Conservation (phyloP, 306 rosid genomes). For the Biancaea sappan region DNA sequence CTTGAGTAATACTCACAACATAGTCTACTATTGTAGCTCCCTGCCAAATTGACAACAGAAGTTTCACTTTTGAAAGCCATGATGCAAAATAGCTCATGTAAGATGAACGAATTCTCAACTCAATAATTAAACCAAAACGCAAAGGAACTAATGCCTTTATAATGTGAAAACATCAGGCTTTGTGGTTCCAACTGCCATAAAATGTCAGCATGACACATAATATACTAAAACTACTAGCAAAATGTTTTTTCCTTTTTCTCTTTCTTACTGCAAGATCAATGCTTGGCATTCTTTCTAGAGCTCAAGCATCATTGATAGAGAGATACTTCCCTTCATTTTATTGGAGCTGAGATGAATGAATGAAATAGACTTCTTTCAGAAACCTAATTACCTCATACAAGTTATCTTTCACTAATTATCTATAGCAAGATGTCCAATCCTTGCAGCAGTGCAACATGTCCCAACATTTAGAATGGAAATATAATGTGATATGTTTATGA, state of each 20-base stretch:
- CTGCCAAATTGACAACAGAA: slow-evolving; percentile 48
- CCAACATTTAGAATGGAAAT: background rate
- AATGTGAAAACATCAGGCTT: slow-evolving; percentile 12
- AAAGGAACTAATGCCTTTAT: background rate
- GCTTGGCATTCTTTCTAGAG: background rate
- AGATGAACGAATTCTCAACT: background rate
- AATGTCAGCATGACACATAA: slow-evolving; percentile 21
- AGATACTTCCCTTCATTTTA: slow-evolving; percentile 18
- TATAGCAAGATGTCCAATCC: background rate
- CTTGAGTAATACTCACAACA: slow-evolving; percentile 74
- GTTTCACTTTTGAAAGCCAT: slow-evolving; percentile 15
- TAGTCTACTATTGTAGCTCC: slow-evolving; percentile 95
- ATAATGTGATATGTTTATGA: background rate
- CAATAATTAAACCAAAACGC: slow-evolving; percentile 14
- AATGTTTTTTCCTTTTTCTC: background rate
- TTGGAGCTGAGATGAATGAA: background rate
- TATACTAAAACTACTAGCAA: background rate
- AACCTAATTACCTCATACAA: slow-evolving; percentile 4
- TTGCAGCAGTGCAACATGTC: background rate
- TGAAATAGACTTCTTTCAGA: slow-evolving; percentile 5
- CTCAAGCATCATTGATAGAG: slow-evolving; percentile 12
- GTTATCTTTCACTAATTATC: background rate
- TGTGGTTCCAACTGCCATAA: background rate
- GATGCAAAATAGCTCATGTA: slow-evolving; percentile 8
- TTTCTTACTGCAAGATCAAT: background rate